phyloP scores from a whole-genome alignment of 2,329 filamentous ascomycete species.

The Fusarium sororula region DNA sequence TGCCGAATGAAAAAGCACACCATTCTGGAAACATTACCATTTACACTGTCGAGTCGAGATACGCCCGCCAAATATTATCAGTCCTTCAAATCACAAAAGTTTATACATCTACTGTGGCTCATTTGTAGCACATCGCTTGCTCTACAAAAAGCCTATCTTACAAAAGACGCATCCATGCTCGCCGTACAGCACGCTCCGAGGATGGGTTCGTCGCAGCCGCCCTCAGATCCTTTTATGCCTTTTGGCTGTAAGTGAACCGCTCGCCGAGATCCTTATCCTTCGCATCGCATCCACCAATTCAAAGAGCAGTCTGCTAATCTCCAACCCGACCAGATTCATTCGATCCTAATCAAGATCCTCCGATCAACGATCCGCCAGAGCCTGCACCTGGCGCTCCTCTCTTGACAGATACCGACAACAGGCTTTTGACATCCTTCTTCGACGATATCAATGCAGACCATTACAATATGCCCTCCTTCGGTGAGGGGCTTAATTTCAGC shows the following conservation, averaged over 20 bases:
- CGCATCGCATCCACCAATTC: background rate
- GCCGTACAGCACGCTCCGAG: conserved; percentile 62
- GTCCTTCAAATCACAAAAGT: background rate
- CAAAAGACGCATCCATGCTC: conserved; percentile 63
- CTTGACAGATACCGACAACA: conserved; percentile 69
- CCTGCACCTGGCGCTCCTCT: conserved; percentile 72
- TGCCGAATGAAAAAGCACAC: conserved; percentile 1
- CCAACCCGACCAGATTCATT: conserved; percentile 53
- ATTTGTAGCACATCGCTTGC: conserved; percentile 3
- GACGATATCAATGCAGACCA: conserved; percentile 62
- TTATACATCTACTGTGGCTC: conserved; percentile 1
- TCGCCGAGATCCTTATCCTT: background rate
- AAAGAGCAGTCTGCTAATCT: conserved; percentile 38
- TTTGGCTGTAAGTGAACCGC: conserved; percentile 71
- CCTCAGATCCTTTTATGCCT: conserved; percentile 62
- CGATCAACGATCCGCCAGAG: conserved; percentile 65
- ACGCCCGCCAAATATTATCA: background rate
- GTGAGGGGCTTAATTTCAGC: conserved; percentile 59
- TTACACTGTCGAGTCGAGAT: background rate
- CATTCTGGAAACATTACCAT: background rate
- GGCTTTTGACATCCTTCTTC: conserved; percentile 67
- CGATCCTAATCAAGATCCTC: conserved; percentile 55
- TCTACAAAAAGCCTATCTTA: conserved; percentile 12
- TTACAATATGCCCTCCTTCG: conserved; percentile 59
- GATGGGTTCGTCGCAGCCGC: conserved; percentile 68